A percentile compares a stretch with the other conserved stretches of the same genome.
Conservation (phyloP, 768 basidiomycete genomes). For the Suillus plorans region DNA sequence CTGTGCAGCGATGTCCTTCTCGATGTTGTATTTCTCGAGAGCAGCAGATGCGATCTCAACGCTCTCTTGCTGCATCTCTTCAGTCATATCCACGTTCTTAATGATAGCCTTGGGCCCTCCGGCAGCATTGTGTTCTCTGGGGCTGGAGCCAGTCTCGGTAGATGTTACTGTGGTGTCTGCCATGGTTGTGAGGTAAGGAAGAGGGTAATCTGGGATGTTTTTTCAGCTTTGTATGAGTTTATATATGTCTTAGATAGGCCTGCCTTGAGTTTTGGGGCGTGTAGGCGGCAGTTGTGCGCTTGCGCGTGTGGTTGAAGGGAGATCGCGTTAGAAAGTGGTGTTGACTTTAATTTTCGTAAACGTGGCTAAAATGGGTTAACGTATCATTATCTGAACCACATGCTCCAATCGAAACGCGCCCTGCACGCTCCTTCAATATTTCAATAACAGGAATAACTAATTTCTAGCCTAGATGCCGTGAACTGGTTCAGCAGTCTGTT, state of each 20-base stretch:
- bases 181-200: slow-evolving; percentile 35
- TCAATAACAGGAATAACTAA: slow-evolving; percentile 6
- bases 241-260: slow-evolving; percentile 22
- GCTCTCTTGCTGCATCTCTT: slow-evolving; percentile 94
- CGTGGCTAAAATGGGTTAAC: slow-evolving; percentile 14
- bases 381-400: slow-evolving; percentile 9
- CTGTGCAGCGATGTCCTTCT: slow-evolving; percentile 97
- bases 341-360: slow-evolving; percentile 10
- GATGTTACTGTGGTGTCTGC: slow-evolving; percentile 40
- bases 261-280: slow-evolving; percentile 29
- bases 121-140: slow-evolving; percentile 37
- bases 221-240: slow-evolving; percentile 13
- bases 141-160: slow-evolving; percentile 48
- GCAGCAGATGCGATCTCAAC: slow-evolving; percentile 86
- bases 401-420: slow-evolving; percentile 9
- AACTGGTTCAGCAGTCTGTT: not conserved
- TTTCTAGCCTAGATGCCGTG: not conserved
- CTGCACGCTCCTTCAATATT: slow-evolving; percentile 11
- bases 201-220: not conserved
- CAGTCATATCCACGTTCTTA: slow-evolving; percentile 95
- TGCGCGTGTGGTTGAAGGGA: slow-evolving; percentile 18
- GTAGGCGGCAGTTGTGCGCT: slow-evolving; percentile 6
- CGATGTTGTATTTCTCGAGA: slow-evolving; percentile 89
- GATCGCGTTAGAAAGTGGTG: slow-evolving; percentile 16
- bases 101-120: slow-evolving; percentile 80